Conservation (phyloP, 805 yeast genomes). For the Candida fluviatilis region DNA sequence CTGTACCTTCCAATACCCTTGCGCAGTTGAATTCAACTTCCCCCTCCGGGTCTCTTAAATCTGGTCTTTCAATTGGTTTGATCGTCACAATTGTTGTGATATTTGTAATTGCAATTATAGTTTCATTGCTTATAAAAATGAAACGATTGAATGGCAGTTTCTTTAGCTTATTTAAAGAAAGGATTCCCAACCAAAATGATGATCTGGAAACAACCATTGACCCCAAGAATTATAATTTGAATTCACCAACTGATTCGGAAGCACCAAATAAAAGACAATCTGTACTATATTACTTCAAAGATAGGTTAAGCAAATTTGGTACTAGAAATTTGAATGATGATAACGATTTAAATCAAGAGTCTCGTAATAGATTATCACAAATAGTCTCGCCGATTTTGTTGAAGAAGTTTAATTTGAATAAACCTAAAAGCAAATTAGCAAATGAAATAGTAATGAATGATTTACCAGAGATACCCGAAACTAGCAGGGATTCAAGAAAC, state of each 20-base stretch:
- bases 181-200: conserved; percentile 6
- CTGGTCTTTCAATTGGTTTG: conserved; percentile 31
- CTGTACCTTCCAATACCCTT: neutral
- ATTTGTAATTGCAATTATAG: conserved; percentile 16
- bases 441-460: conserved; percentile 1
- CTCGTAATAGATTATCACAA: conserved; percentile 4
- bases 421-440: conserved; percentile 11
- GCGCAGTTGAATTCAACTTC: neutral
- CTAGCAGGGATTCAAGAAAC: conserved; percentile 2
- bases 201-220: neutral
- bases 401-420: conserved; percentile 28
- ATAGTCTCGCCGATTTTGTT: conserved; percentile 28
- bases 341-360: neutral
- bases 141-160: conserved; percentile 10
- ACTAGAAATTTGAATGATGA: neutral
- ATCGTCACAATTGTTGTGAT: conserved; percentile 25
- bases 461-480: neutral
- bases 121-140: conserved; percentile 17
- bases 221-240: neutral
- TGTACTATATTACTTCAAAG: conserved; percentile 3
- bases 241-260: neutral
- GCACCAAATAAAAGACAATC: conserved; percentile 2
- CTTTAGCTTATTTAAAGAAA: conserved; percentile 8
- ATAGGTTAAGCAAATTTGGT: neutral
- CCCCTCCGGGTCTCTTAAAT: conserved; percentile 11